Percentiles rank a stretch among this genome's conserved stretches.
phyloP scores from a whole-genome alignment of 176 grass and related monocot species.

The Oryza rufipogon region DNA sequence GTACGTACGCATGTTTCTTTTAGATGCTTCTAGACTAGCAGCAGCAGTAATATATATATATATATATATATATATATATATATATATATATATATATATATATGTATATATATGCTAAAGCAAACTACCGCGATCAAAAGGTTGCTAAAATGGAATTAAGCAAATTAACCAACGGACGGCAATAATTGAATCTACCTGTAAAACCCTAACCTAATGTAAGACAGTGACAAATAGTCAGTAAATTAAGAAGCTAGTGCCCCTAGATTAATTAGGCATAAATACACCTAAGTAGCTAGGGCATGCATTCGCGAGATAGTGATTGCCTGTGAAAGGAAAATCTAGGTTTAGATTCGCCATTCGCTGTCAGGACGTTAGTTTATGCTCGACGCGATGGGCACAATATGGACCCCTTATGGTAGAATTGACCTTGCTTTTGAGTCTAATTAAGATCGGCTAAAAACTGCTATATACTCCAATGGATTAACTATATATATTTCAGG shows the following conservation, averaged over 20 bases:
- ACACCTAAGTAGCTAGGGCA: background rate
- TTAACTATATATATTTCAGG: constrained; percentile 24
- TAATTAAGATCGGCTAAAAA: background rate
- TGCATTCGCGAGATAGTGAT: constrained; percentile 32
- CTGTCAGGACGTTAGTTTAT: constrained; percentile 33
- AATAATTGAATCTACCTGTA: constrained; percentile 9
- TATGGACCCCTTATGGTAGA: constrained; percentile 22
- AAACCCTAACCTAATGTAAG: constrained; percentile 5
- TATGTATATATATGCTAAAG: background rate
- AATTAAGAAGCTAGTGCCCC: background rate
- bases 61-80: no score
- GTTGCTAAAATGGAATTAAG: background rate
- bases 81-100: background rate
- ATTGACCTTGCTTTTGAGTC: constrained; percentile 3
- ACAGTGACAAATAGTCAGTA: constrained; percentile 18
- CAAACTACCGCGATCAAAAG: background rate
- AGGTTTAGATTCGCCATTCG: constrained; percentile 39
- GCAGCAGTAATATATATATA: no score
- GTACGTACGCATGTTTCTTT: background rate
- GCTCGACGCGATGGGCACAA: background rate
- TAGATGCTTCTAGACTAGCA: background rate
- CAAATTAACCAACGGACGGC: background rate
- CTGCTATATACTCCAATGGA: background rate
- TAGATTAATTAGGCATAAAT: constrained; percentile 7
- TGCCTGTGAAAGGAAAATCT: constrained; percentile 23